Conservation (phyloP, 2,329 filamentous ascomycete species). For the Neophaeococcomyces aloes region DNA sequence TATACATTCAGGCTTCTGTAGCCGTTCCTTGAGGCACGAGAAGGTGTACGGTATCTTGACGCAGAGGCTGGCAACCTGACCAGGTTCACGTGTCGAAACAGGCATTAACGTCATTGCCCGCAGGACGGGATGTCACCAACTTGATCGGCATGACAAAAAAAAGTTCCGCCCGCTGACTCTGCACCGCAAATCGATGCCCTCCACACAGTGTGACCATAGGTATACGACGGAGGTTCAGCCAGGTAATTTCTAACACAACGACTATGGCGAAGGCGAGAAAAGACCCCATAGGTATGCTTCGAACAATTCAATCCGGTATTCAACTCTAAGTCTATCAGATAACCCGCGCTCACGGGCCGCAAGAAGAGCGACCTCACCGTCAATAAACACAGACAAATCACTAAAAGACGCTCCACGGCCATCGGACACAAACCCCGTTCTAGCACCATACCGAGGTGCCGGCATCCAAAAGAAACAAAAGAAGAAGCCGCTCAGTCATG, state of each 20-base stretch:
- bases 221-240: background rate
- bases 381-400: conserved; percentile 43
- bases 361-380: conserved; percentile 46
- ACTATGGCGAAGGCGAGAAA: conserved; percentile 24
- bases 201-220: background rate
- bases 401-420: conserved; percentile 33
- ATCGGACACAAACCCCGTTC: conserved; percentile 27
- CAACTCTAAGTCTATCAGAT: conserved; percentile 27
- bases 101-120: conserved; percentile 1
- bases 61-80: background rate
- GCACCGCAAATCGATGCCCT: too few relatives aligned
- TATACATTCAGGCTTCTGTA: background rate
- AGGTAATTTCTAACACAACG: background rate
- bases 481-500: conserved; percentile 41
- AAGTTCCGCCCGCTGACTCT: too few relatives aligned
- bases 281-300: conserved; percentile 23
- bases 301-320: background rate
- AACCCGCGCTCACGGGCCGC: conserved; percentile 50
- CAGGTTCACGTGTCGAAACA: background rate
- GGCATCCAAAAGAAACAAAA: conserved; percentile 45
- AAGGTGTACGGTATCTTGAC: too few relatives aligned
- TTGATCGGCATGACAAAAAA: conserved; percentile 10
- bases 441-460: conserved; percentile 35
- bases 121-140: background rate
- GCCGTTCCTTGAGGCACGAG: background rate